These are phyloP conservation scores for Saccharomyces hybrid DNA, from an alignment of 1,139 yeast species.

Conservation along the genomic window DNA sequence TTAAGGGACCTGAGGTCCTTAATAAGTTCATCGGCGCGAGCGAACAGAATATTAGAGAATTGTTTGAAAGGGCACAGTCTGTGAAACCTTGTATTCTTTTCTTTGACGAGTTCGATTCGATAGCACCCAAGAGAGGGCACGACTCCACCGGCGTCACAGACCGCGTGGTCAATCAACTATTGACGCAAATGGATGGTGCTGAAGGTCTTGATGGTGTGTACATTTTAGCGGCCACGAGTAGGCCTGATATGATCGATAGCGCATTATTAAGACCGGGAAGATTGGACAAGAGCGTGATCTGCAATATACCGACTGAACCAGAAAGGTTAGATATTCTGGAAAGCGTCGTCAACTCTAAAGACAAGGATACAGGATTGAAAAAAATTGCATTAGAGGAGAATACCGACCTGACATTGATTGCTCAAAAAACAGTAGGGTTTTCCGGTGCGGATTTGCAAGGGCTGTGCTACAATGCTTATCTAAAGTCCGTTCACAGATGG, in stretches of 20 bases:
- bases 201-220: constrained; percentile 96
- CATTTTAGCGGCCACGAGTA: constrained; percentile 89
- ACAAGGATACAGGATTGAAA: constrained; percentile 6
- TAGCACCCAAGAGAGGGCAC: constrained; percentile 97
- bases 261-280: constrained; percentile 95
- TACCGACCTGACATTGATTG: constrained; percentile 52
- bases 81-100: constrained; percentile 83
- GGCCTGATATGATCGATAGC: constrained; percentile 93
- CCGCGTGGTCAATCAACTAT: constrained; percentile 91
- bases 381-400: constrained; percentile 46
- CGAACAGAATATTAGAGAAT: constrained; percentile 87
- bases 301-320: constrained; percentile 70
- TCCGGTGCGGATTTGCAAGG: constrained; percentile 97
- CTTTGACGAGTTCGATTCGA: constrained; percentile 94
- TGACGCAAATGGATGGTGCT: constrained; percentile 99
- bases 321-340: constrained; percentile 69
- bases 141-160: constrained; percentile 98
- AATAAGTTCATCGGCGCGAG: constrained; percentile 97
- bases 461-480: constrained; percentile 80
- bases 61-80: constrained; percentile 76
- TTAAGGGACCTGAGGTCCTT: constrained; percentile 93
- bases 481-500: constrained; percentile 80
- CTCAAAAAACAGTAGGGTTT: constrained; percentile 60
- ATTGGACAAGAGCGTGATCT: constrained; percentile 81
- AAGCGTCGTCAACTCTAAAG: constrained; percentile 17